These are phyloP conservation scores for Closterium sp. DNA, from an alignment of 139 green algal genomes.

Conservation along the genomic window DNA sequence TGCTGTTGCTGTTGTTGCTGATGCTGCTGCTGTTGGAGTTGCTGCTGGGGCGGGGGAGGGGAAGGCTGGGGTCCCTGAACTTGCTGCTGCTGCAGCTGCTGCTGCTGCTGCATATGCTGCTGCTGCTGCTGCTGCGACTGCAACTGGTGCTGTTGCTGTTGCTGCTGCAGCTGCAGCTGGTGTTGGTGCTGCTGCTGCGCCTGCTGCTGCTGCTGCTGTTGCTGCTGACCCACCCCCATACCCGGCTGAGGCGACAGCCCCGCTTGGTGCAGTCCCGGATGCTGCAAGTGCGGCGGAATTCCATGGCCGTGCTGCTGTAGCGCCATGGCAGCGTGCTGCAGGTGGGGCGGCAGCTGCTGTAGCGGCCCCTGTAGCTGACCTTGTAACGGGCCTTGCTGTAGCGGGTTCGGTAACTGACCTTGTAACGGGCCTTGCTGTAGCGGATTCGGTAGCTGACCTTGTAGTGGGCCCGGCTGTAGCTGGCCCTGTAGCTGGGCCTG, in stretches of 20 bases:
- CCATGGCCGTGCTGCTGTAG: not conserved
- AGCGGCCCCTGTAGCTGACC: no score
- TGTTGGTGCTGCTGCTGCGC: not conserved
- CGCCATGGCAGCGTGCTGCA: no score
- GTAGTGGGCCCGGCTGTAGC: not conserved
- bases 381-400: no score
- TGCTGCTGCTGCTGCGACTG: not conserved
- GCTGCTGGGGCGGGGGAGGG: not conserved
- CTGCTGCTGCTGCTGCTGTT: not conserved
- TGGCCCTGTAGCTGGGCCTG: not conserved
- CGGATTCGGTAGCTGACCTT: not conserved
- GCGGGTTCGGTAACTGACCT: not conserved
- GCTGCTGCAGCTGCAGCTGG: not conserved
- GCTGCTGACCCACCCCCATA: not conserved
- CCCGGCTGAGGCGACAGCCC: not conserved
- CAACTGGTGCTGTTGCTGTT: not conserved
- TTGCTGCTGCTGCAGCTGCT: constrained; percentile 11
- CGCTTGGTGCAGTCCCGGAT: not conserved
- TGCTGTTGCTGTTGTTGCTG: not conserved
- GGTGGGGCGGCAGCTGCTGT: no score
- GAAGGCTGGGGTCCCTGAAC: not conserved
- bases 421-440: not conserved
- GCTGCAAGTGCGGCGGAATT: not conserved
- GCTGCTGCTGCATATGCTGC: not conserved
- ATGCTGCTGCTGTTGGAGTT: not conserved